Base-by-base conservation (phyloP, 1,139 yeast species). In the Sugiyamaella novakii region DNA sequence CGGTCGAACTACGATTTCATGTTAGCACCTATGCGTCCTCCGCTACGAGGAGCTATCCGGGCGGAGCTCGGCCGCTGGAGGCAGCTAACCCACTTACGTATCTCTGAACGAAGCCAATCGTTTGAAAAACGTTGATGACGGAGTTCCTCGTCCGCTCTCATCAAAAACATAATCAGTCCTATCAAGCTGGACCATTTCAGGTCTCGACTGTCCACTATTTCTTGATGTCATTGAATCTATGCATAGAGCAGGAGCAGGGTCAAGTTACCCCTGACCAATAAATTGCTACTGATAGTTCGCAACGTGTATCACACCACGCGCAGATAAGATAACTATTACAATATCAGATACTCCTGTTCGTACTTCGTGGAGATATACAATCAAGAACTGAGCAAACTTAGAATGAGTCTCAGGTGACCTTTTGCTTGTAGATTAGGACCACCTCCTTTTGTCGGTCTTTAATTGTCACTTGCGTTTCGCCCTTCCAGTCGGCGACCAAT, bases 91-190 rank as follows among this genome's bases (percentile, higher is more conserved):
- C 5, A 27, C 42, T 15, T 30, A 44, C 49, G 21, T 31, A 7
- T 52, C 53, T 34, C 52, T 54, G 43, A 51, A 50, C 8, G 59
- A 63, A 18, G 82, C 76, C 29, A 79, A 62, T 42, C 81, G 74
- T 63, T 74, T 77, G 47, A 83, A 71, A 54, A 83, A 80, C 7
- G 84, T 75, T 51, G 82, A 73, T 28, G 82, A 72, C 36, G 82
- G 77, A 51, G 80, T 80, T 3, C 87, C 87, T 48, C 76, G 74
- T 25, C 87, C 89, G 46, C 76, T 74, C 58, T 81, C 87, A 29
- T 83, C 84, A 58, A 83, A 83, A 31, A 81, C 70, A 60, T 81
- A 83, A 64, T 83, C 89, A 56, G 79, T 80, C 38, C 67, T 69
- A 53, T 70, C 79, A 8, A 58, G 34, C 36, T 58, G 61, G 43